Evolutionary conservation across 148 eudicot species (phyloP).

Genomic region (Beta vulgaris): DNA sequence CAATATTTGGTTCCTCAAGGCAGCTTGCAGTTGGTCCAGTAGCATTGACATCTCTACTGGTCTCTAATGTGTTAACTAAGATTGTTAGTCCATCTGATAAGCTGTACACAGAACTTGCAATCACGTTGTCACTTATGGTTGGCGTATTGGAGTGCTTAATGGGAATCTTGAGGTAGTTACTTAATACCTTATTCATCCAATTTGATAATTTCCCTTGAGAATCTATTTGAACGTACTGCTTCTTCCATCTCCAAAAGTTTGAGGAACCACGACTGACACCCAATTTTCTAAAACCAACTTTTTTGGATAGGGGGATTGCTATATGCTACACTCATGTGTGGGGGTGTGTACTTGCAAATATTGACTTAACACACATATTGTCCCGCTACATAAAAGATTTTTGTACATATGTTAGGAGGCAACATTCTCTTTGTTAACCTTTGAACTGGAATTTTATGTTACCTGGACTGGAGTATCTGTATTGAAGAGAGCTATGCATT

Average conservation of each 20-base stretch:
- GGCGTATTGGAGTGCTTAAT: conserved; percentile 86
- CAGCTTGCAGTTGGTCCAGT: conserved; percentile 99
- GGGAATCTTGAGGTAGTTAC: conserved; percentile 87
- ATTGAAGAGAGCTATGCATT: not conserved
- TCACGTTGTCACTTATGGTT: conserved; percentile 91
- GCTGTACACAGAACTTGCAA: conserved; percentile 89
- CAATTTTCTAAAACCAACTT: not conserved
- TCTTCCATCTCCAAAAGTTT: not conserved
- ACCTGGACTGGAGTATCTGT: not conserved
- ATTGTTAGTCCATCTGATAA: conserved; percentile 73
- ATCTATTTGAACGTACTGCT: too few relatives aligned
- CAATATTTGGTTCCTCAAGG: conserved; percentile 93
- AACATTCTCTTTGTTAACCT: not conserved
- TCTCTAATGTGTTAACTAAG: conserved; percentile 69
- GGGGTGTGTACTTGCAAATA: not conserved
- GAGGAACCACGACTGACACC: not conserved
- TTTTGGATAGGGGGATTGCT: not conserved
- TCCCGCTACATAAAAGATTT: not conserved
- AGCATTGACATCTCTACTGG: conserved; percentile 92
- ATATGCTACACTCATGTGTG: not conserved
- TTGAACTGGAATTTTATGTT: not conserved
- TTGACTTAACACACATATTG: not conserved
- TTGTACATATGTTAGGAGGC: not conserved
- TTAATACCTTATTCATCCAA: not conserved
- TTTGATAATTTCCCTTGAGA: not conserved